Percentiles rank a stretch among this genome's conserved stretches.
Evolutionary conservation across 1,139 yeast species (phyloP).

Genomic region (Nakaseomyces bracarensis): DNA sequence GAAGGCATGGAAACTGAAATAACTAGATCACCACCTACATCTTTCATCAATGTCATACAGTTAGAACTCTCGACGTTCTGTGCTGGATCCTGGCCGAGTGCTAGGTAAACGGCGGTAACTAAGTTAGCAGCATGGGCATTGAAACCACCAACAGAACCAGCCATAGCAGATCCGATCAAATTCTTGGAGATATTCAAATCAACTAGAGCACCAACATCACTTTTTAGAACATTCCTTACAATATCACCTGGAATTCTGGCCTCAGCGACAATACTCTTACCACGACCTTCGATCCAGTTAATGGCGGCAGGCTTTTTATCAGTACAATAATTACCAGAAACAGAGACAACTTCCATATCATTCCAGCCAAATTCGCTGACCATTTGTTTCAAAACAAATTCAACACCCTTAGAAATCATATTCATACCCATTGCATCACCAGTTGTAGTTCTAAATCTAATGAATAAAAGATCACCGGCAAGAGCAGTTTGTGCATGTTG

Average conservation of each 20-base stretch:
- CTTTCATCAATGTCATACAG: conserved; percentile 92
- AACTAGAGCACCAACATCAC: conserved; percentile 86
- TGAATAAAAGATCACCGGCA: conserved; percentile 86
- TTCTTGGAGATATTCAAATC: conserved; percentile 84
- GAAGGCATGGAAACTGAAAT: conserved; percentile 98
- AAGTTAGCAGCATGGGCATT: conserved; percentile 97
- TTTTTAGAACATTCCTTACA: conserved; percentile 74
- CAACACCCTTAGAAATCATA: conserved; percentile 98
- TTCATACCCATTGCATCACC: conserved; percentile 99
- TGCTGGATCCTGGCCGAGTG: conserved; percentile 98
- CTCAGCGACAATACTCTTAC: conserved; percentile 97
- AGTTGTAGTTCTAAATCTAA: conserved; percentile 92
- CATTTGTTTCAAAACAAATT: conserved; percentile 75
- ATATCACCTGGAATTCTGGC: conserved; percentile 79
- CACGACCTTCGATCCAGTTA: conserved; percentile 99
- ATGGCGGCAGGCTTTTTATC: conserved; percentile 98
- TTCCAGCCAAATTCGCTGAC: conserved; percentile 82
- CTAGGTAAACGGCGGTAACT: conserved; percentile 86
- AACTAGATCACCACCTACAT: conserved; percentile 70
- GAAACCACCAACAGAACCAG: conserved; percentile 96
- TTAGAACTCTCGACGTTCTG: conserved; percentile 96
- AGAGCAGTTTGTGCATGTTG: conserved; percentile 86
- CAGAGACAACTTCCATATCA: conserved; percentile 87
- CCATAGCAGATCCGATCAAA: conserved; percentile 95
- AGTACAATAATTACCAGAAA: conserved; percentile 95